These are phyloP conservation scores for Globisporangium echinulatum DNA, from an alignment of 352 stramenopile genomes.

Conservation along the genomic window DNA sequence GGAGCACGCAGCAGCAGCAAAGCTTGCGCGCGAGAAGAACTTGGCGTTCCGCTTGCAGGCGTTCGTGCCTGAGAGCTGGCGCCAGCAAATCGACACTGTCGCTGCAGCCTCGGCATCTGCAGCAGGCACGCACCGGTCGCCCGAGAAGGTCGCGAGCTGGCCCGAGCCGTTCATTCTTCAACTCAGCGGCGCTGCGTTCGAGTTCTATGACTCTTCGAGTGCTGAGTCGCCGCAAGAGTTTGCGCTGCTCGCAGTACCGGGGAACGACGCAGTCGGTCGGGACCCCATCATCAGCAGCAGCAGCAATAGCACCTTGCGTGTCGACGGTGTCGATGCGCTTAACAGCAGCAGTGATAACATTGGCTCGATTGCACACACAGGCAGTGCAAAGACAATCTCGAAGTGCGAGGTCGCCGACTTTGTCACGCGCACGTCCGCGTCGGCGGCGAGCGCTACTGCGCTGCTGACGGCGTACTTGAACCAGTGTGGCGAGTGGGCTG, in stretches of 20 bases:
- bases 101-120: not conserved
- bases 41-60: constrained; percentile 40
- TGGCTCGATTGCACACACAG: not conserved
- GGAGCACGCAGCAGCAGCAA: constrained; percentile 60
- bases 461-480: constrained; percentile 32
- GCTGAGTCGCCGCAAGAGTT: constrained; percentile 10
- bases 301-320: no score
- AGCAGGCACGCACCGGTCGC: constrained; percentile 1
- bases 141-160: constrained; percentile 17
- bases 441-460: not conserved
- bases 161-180: constrained; percentile 18
- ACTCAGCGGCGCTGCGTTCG: constrained; percentile 23
- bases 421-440: not conserved
- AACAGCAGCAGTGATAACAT: not conserved
- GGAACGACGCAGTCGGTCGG: constrained; percentile 1
- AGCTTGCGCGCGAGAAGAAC: constrained; percentile 52
- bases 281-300: not conserved
- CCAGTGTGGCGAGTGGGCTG: constrained; percentile 51
- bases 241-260: constrained; percentile 14
- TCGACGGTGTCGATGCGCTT: not conserved
- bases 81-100: constrained; percentile 1
- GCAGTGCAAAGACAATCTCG: constrained; percentile 2
- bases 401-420: constrained; percentile 15
- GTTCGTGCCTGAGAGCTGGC: constrained; percentile 26
- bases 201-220: constrained; percentile 17